Conservation (phyloP, 2,329 filamentous ascomycete species). For the Colletotrichum spinosum region DNA sequence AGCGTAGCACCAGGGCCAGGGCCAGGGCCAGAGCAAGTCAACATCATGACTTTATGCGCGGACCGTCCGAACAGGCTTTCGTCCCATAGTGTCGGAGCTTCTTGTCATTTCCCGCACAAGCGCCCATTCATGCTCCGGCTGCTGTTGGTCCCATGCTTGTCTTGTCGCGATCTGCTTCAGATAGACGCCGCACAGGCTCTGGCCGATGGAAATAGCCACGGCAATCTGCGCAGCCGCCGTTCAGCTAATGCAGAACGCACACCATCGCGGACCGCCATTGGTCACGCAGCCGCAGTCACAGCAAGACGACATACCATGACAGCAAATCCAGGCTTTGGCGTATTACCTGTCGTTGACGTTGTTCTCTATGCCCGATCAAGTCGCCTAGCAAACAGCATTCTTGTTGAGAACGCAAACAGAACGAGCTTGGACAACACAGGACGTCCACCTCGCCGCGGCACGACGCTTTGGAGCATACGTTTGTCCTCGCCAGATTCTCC, state of each 20-base stretch:
- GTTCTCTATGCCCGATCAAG: no score
- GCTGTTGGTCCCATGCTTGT: slow-evolving; percentile 7
- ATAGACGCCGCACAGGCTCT: slow-evolving; percentile 25
- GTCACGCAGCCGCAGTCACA: slow-evolving; percentile 29
- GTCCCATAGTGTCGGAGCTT: slow-evolving; percentile 11
- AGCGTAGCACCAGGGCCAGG: neutral
- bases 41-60: slow-evolving; percentile 14
- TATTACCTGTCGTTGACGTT: no score
- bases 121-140: slow-evolving; percentile 3
- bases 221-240: slow-evolving; percentile 35
- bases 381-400: slow-evolving; percentile 10
- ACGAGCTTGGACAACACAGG: neutral
- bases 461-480: slow-evolving; percentile 16
- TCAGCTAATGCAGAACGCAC: slow-evolving; percentile 12
- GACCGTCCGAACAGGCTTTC: slow-evolving; percentile 26
- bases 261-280: slow-evolving; percentile 13
- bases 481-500: neutral
- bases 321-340: no score
- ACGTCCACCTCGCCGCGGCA: neutral
- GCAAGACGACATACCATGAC: neutral
- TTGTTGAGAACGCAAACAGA: slow-evolving; percentile 24
- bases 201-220: slow-evolving; percentile 33
- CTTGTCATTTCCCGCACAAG: slow-evolving; percentile 18
- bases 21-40: neutral
- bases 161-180: slow-evolving; percentile 13